Conservation (phyloP, 805 yeast genomes). For the Maudiozyma bulderi region DNA sequence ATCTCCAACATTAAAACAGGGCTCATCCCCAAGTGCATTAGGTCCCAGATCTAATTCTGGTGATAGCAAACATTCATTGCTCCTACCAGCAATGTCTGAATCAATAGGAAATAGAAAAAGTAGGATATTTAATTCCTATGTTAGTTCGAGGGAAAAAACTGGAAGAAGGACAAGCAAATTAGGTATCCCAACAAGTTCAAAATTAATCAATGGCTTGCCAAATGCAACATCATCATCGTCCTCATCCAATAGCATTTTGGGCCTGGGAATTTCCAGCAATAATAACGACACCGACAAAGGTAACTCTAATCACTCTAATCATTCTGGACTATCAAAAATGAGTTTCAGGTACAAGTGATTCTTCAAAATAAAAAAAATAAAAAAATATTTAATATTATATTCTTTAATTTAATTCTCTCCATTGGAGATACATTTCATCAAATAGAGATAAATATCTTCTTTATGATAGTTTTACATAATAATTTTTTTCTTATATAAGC, state of each 20-base stretch:
- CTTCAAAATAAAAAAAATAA: not conserved
- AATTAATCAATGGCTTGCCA: constrained; percentile 30
- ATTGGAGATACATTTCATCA: not conserved
- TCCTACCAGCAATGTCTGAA: constrained; percentile 1
- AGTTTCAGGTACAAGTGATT: constrained; percentile 6
- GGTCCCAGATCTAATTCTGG: constrained; percentile 14
- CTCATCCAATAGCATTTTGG: constrained; percentile 7
- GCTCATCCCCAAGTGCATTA: not conserved
- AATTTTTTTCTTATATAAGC: too few relatives aligned
- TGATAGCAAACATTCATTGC: constrained; percentile 5
- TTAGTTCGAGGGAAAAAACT: constrained; percentile 13
- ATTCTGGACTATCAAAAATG: constrained; percentile 2
- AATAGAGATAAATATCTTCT: not conserved
- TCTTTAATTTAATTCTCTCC: not conserved
- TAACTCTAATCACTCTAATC: not conserved
- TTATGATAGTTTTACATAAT: too few relatives aligned
- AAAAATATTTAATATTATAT: not conserved
- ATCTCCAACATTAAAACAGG: not conserved
- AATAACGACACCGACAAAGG: not conserved
- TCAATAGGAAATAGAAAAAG: constrained; percentile 4
- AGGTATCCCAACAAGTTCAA: constrained; percentile 25
- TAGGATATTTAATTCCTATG: constrained; percentile 30
- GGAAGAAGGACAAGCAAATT: constrained; percentile 8
- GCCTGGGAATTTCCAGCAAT: constrained; percentile 9
- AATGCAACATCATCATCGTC: not conserved